Conservation (phyloP, 1,139 yeast species). For the Blastobotrys niveus region DNA sequence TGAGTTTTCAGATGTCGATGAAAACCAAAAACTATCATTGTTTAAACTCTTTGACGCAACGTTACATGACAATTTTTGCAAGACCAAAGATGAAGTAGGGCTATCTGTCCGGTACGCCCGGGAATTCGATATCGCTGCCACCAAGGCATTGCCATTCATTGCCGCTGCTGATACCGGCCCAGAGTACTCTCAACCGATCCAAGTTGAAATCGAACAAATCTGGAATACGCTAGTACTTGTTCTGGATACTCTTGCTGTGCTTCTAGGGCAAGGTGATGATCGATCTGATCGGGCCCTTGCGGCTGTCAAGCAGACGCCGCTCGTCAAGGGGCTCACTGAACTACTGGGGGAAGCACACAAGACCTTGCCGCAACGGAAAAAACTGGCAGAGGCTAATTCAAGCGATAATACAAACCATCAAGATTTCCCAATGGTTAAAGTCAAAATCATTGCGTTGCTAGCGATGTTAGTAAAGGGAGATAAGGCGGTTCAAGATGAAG, state of each 20-base stretch:
- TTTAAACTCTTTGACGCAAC: constrained; percentile 26
- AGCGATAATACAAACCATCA: constrained; percentile 17
- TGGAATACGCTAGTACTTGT: constrained; percentile 20
- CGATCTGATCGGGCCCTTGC: not conserved
- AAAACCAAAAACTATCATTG: constrained; percentile 20
- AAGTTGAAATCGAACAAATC: constrained; percentile 13
- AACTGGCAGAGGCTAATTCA: constrained; percentile 22
- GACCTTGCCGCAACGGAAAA: constrained; percentile 26
- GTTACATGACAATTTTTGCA: constrained; percentile 9
- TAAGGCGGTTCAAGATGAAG: constrained; percentile 55
- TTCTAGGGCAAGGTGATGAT: constrained; percentile 17
- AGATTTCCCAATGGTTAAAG: constrained; percentile 32
- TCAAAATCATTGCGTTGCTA: constrained; percentile 27
- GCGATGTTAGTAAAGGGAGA: constrained; percentile 42
- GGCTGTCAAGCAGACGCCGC: not conserved
- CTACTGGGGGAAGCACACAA: constrained; percentile 25
- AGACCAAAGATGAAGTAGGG: not conserved
- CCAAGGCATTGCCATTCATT: constrained; percentile 19
- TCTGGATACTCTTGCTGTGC: constrained; percentile 18
- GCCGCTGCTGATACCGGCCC: constrained; percentile 16
- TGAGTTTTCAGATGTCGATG: constrained; percentile 12
- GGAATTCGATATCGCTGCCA: constrained; percentile 14
- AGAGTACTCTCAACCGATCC: constrained; percentile 14
- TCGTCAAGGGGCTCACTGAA: constrained; percentile 18
- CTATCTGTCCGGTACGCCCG: constrained; percentile 4